Conservation (phyloP, 305 asterid species). For the Rubia peregrina region DNA sequence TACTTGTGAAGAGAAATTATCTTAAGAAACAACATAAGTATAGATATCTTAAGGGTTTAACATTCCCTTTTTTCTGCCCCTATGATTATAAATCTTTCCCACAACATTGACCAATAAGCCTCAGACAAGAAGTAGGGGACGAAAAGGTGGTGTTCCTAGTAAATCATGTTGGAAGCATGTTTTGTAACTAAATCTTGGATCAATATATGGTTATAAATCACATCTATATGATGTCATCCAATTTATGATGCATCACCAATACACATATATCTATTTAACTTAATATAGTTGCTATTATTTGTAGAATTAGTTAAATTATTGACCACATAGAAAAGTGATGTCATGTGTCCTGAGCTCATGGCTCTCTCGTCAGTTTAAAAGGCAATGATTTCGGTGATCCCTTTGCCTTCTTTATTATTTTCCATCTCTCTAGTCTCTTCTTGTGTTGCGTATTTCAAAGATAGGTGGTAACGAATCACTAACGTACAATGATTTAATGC, state of each 20-base stretch:
- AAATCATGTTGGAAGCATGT: slow-evolving; percentile 30
- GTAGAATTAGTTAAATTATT: too few relatives aligned
- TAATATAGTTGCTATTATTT: too few relatives aligned
- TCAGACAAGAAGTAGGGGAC: slow-evolving; percentile 38
- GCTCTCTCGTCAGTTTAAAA: slow-evolving; percentile 56
- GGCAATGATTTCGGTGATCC: slow-evolving; percentile 70
- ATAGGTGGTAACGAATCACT: slow-evolving; percentile 6
- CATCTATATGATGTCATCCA: too few relatives aligned
- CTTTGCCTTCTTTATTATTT: slow-evolving; percentile 32
- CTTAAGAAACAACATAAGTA: slow-evolving; percentile 27
- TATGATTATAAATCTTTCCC: slow-evolving; percentile 29
- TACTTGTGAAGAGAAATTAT: slow-evolving; percentile 9
- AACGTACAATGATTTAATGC: too few relatives aligned
- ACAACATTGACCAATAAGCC: slow-evolving; percentile 37
- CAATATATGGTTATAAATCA: too few relatives aligned
- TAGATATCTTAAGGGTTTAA: slow-evolving; percentile 37
- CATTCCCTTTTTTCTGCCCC: slow-evolving; percentile 25
- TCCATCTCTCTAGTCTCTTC: slow-evolving; percentile 26
- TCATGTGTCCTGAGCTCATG: slow-evolving; percentile 37
- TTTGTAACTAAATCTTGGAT: not conserved
- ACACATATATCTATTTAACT: too few relatives aligned
- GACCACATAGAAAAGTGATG: slow-evolving; percentile 2
- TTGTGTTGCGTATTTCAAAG: slow-evolving; percentile 12
- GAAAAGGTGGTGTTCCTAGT: slow-evolving; percentile 29
- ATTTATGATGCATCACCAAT: too few relatives aligned